Evolutionary conservation across 495 filamentous ascomycete species (phyloP).

Genomic region (Pseudoneurospora amorphoporcata): DNA sequence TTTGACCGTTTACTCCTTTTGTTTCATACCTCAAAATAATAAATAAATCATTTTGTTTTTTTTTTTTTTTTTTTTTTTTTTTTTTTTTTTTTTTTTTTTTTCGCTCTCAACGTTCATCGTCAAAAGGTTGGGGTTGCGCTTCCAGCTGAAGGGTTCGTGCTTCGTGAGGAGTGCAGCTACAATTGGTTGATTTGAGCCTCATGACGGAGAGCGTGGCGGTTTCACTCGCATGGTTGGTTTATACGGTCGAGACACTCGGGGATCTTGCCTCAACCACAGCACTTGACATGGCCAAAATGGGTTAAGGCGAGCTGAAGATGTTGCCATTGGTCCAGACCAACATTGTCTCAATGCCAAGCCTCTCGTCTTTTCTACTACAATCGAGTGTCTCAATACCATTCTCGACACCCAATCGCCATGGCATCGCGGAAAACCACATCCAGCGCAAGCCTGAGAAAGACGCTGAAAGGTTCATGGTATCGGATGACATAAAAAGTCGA

Average conservation of each 20-base stretch:
- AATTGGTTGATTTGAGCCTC: background rate
- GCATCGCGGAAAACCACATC: background rate
- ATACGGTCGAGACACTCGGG: background rate
- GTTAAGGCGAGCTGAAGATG: too few relatives aligned
- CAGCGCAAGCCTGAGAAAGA: background rate
- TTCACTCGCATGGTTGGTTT: background rate
- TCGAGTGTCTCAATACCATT: background rate
- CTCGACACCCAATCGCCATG: background rate
- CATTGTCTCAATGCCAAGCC: background rate
- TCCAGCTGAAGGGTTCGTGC: background rate
- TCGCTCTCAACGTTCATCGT: too few relatives aligned
- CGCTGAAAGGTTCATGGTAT: background rate
- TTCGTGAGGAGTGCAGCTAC: background rate
- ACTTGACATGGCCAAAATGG: too few relatives aligned
- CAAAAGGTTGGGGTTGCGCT: background rate
- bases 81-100: too few relatives aligned
- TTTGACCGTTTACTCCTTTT: too few relatives aligned
- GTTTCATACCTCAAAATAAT: too few relatives aligned
- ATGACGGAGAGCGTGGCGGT: background rate
- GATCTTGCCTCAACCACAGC: background rate
- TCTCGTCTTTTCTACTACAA: accelerated
- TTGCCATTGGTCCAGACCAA: background rate
- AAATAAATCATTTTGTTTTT: too few relatives aligned
- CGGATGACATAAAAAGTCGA: background rate
- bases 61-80: too few relatives aligned